A percentile compares a stretch with the other conserved stretches of the same genome.
Evolutionary conservation across 805 yeast genomes (phyloP).

Genomic region (Debaryomyces maramus): DNA sequence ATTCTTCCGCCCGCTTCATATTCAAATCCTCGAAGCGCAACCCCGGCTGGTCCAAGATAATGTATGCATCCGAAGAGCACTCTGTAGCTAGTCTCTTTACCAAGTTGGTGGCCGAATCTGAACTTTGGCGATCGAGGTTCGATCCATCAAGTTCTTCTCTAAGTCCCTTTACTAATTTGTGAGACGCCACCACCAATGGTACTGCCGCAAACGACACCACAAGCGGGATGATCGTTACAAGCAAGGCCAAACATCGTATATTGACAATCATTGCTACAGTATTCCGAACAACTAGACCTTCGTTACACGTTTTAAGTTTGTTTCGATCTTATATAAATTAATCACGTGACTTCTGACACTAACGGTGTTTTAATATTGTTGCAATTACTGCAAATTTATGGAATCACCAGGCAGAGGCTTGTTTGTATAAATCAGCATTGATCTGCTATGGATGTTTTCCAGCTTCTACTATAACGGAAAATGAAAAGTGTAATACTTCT

Average conservation of each 20-base stretch:
- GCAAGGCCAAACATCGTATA: neutral
- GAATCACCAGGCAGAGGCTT: neutral
- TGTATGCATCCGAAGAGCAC: slow-evolving; percentile 40
- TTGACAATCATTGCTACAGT: neutral
- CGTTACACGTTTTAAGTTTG: slow-evolving; percentile 1
- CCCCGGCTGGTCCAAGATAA: slow-evolving; percentile 42
- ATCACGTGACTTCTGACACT: neutral
- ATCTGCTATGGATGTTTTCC: too few species aligned
- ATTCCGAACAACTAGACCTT: neutral
- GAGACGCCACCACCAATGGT: slow-evolving; percentile 42
- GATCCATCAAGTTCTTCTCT: slow-evolving; percentile 21
- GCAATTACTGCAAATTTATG: slow-evolving; percentile 4
- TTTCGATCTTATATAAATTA: neutral
- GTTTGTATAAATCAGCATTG: neutral
- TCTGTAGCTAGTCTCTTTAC: slow-evolving; percentile 36
- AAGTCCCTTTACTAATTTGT: slow-evolving; percentile 35
- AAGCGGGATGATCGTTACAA: slow-evolving; percentile 1
- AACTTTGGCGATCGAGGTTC: slow-evolving; percentile 20
- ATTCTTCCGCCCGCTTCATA: slow-evolving; percentile 32
- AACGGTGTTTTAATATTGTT: slow-evolving; percentile 2
- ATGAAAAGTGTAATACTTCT: neutral
- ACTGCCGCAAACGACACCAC: slow-evolving; percentile 17
- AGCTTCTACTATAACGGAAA: too few species aligned
- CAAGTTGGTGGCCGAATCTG: slow-evolving; percentile 30
- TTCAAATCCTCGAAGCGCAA: slow-evolving; percentile 29